Conservation (phyloP, 1,284 basidiomycete genomes). For the Malassezia vespertilionis region DNA sequence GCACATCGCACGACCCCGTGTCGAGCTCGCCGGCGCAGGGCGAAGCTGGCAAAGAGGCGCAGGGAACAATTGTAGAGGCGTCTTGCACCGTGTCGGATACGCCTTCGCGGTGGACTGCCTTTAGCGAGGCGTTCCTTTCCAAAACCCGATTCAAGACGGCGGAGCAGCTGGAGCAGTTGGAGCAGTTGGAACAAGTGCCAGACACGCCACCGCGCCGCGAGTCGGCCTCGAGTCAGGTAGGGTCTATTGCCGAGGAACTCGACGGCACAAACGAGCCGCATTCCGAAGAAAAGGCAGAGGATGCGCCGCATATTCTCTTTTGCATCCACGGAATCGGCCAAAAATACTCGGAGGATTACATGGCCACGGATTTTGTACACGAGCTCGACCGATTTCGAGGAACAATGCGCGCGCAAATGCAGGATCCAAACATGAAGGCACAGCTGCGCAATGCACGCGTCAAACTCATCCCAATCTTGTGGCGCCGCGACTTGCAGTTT, state of each 20-base stretch:
- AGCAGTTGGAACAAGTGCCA: too few species aligned
- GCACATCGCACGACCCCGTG: too few species aligned
- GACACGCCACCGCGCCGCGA: too few species aligned
- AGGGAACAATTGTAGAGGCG: too few species aligned
- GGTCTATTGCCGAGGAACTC: not conserved
- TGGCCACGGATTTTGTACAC: slow-evolving; percentile 36
- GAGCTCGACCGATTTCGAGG: slow-evolving; percentile 30
- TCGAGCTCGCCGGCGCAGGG: too few species aligned
- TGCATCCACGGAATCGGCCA: slow-evolving; percentile 42
- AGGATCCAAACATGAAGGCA: slow-evolving; percentile 20
- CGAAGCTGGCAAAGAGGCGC: too few species aligned
- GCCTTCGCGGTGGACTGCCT: slow-evolving; percentile 6
- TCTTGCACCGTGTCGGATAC: not conserved
- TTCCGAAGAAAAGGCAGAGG: not conserved
- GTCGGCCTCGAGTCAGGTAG: too few species aligned
- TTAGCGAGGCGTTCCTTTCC: slow-evolving; percentile 17
- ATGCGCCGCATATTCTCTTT: slow-evolving; percentile 17
- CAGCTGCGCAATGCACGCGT: slow-evolving; percentile 46
- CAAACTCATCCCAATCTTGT: slow-evolving; percentile 54
- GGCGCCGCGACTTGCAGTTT: slow-evolving; percentile 51
- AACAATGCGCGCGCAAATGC: slow-evolving; percentile 27
- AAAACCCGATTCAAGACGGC: too few species aligned
- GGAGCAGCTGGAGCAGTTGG: too few species aligned
- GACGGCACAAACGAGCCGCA: not conserved
- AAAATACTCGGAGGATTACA: slow-evolving; percentile 26